Base-by-base conservation (phyloP, 805 yeast species). In the Candida manassasensis region DNA sequence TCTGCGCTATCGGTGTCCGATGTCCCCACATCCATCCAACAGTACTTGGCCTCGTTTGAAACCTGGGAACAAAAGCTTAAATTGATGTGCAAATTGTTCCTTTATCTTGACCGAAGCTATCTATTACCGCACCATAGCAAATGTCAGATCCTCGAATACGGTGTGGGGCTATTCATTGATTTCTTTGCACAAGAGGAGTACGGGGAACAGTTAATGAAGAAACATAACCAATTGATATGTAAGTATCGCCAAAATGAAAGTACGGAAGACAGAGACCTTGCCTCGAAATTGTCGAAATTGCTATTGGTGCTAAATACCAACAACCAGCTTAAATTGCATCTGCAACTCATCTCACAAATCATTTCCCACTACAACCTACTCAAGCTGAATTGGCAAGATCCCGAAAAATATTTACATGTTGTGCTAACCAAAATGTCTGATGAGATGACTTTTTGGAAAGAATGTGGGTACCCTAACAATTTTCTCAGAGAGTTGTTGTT, bases 51-150 rank as follows among this genome's bases (percentile, higher is more conserved):
- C 2, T 33, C 44, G 4, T 56, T 41, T 26, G 34, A 42, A 4
- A 31, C 25, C 5, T 66, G 64, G 66, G 55, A 47, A 24, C 16
- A 26, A 1, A 53, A 49, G 32, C 36, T 65, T 19, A 27, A 34
- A 11, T 27, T 48, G 4, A 39, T 66, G 29, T 43, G 52, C 28
- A 59, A 57, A 40, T 35, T 64, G 15, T 66, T 62, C 33, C 38
- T 64, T 4, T 63, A 59, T 34, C 40, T 64, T 32, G 72, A 66
- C 45, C 41, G 62, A 25, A 45, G 53, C 13, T 66, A 66, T 35
- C 49, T 65, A 10, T 43, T 51, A 25, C 59, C 46, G 21, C 69
- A 63, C 35, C 57, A 62, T 3, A 39, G 41, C n/a, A 55, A 53
- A 32, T 38, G 41, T 17, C 47, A 52, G 32, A 59, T 64, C 6